Conservation (phyloP, 2,329 filamentous ascomycete genomes). For the Aspergillus ruber region DNA sequence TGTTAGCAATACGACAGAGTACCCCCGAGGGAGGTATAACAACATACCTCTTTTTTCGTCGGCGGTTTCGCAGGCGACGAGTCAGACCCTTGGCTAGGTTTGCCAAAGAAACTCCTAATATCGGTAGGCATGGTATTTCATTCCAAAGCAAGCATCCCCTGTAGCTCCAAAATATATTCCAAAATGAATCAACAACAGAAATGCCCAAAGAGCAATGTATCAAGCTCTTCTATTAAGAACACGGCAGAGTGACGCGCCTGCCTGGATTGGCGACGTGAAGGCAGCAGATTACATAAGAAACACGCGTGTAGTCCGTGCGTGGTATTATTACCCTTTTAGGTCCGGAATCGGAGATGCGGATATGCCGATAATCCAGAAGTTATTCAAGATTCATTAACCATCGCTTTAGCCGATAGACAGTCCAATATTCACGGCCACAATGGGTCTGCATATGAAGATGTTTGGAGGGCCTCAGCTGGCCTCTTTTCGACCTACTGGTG, state of each 20-base stretch:
- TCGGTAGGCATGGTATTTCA: constrained; percentile 63
- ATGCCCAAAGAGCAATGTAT: not conserved
- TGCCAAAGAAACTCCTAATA: constrained; percentile 87
- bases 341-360: constrained; percentile 15
- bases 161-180: not conserved
- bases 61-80: constrained; percentile 42
- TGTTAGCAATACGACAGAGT: constrained; percentile 5
- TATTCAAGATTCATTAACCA: constrained; percentile 9
- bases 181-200: constrained; percentile 1
- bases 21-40: constrained; percentile 7
- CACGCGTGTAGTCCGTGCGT: constrained; percentile 19
- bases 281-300: constrained; percentile 20
- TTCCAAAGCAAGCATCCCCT: constrained; percentile 3
- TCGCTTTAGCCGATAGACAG: constrained; percentile 1
- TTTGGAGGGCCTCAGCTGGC: constrained; percentile 29
- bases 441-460: constrained; percentile 32
- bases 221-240: not conserved
- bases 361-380: constrained; percentile 15
- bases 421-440: constrained; percentile 14
- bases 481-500: constrained; percentile 29
- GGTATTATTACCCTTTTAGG: constrained; percentile 15
- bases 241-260: constrained; percentile 19
- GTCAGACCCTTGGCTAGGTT: constrained; percentile 54
- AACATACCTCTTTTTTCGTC: constrained; percentile 38
- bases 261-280: constrained; percentile 12